Evolutionary conservation across 352 stramenopile genomes (phyloP), one percentile per base, ranked within the genome.

Genomic region (Aphanomyces euteiches): DNA sequence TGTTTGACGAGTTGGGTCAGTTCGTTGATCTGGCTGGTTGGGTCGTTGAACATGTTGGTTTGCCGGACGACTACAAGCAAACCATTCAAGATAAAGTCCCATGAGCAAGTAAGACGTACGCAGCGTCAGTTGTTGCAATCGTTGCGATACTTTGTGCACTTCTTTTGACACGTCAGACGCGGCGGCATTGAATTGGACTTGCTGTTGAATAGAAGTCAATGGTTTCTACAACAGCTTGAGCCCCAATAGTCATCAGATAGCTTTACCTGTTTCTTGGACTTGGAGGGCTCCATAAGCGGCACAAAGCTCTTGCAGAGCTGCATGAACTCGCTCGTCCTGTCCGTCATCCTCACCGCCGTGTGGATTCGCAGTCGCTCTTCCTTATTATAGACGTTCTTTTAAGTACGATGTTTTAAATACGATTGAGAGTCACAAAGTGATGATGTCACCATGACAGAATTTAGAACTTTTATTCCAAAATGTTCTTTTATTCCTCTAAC

Each of bases 31-130:
- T 84, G 77, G 67, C 88, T 82, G 0, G 83, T 91, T 28, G 87
- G 87, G 70, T 95, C 87, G 64, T 95, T 93, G 66, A 95, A 95
- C 84, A 95, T 93, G 78, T 91, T 95, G 69, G 91, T 92, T 75
- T 95, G 84, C 41, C 85, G 81, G 40, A 95, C 85, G 61, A 95
- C 87, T 95, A 56, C 56, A 56, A 10, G 17, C 34, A 47, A 39
- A 8, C 54, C 2, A 63, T 19, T 28, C 28, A n/a, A 37, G 40
- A 13, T 63, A 17, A 34, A 58, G n/a, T 28, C 34, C n/a, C 38
- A 36, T 48, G 17, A 45, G 7, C 12, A 56, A 6, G 13, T 38
- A 8, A 48, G 1, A 83, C 83, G 65, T 77, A 93, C 86, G 64
- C 61, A 90, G 82, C 2, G 86, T 90, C 19, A 93, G 75, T 64